phyloP scores from a whole-genome alignment of 2,329 filamentous ascomycete species.

The Lecanicillium sp. region DNA sequence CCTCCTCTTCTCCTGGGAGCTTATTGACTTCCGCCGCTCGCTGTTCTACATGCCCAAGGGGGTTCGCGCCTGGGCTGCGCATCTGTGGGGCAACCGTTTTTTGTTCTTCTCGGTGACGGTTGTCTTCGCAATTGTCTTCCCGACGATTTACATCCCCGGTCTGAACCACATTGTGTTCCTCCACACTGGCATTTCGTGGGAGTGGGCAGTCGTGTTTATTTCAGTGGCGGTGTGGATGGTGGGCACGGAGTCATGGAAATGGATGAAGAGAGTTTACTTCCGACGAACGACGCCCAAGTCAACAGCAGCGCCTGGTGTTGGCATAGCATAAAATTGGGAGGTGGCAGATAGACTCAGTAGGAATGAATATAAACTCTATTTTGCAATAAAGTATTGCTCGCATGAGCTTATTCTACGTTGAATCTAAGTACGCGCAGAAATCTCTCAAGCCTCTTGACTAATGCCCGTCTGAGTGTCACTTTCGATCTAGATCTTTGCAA shows the following conservation, averaged over 20 bases:
- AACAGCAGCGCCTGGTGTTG: background rate
- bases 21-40: conserved; percentile 57
- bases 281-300: conserved; percentile 25
- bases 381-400: too few species aligned
- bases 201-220: conserved; percentile 63
- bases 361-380: background rate
- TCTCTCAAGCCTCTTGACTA: too few species aligned
- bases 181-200: conserved; percentile 60
- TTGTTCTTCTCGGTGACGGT: conserved; percentile 43
- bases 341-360: background rate
- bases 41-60: conserved; percentile 52
- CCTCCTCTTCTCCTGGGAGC: conserved; percentile 64
- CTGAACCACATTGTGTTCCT: conserved; percentile 61
- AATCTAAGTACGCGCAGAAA: too few species aligned
- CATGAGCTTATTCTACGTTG: too few species aligned
- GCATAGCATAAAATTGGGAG: background rate
- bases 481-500: too few species aligned
- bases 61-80: conserved; percentile 46
- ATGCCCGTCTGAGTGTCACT: too few species aligned
- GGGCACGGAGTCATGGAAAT: conserved; percentile 63
- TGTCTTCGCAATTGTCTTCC: conserved; percentile 52
- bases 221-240: conserved; percentile 55
- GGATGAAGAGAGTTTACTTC: conserved; percentile 53
- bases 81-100: conserved; percentile 51
- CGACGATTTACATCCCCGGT: conserved; percentile 61